phyloP scores from a whole-genome alignment of 2,329 filamentous ascomycete genomes.

The Sordariomycetes sp. region DNA sequence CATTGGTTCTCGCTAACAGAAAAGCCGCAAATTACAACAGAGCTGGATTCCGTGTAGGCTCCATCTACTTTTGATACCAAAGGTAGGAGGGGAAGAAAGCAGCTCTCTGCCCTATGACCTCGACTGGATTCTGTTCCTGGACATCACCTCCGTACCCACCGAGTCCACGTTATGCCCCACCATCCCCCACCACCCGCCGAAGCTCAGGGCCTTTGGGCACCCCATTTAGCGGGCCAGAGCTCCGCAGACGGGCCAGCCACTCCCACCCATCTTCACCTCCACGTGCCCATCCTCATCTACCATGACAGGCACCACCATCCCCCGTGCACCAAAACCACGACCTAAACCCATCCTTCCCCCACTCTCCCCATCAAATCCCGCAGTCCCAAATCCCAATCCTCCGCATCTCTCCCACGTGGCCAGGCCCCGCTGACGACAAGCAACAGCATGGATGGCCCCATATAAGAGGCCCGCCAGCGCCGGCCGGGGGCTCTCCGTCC shows the following conservation, averaged over 20 bases:
- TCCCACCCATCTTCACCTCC: neutral
- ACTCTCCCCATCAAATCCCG: neutral
- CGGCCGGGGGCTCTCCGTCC: neutral
- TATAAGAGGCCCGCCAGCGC: neutral
- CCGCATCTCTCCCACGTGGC: neutral
- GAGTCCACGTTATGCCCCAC: neutral
- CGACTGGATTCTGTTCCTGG: no score
- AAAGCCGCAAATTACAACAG: no score
- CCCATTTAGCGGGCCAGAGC: neutral
- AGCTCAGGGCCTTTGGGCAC: neutral
- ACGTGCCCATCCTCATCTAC: neutral
- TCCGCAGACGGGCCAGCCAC: neutral
- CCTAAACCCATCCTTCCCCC: neutral
- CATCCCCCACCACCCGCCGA: neutral
- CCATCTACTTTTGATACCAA: no score
- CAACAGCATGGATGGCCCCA: neutral
- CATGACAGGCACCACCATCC: neutral
- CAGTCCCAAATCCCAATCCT: no score
- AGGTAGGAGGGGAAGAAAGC: no score
- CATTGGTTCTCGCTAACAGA: no score
- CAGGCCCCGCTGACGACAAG: neutral
- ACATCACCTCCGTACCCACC: neutral
- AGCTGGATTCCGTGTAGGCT: no score
- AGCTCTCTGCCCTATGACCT: no score
- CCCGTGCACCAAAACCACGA: neutral